Base-by-base conservation (phyloP, 1,284 basidiomycete species). In the Clitocybe nebularis region DNA sequence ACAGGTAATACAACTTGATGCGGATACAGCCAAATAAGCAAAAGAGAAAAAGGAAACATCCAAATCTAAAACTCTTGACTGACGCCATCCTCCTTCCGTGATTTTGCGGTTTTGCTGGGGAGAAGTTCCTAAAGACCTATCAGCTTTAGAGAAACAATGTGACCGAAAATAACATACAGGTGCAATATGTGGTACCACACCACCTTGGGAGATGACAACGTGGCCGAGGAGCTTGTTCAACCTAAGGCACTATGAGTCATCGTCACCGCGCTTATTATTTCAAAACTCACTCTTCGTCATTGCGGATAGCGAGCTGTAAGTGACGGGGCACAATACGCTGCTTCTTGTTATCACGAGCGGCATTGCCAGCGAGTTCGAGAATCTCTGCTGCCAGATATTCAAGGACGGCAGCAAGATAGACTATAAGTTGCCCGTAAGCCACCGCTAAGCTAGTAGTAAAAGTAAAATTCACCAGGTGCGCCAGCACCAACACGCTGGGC, bases 281-380 rank as follows among this genome's bases (percentile, higher is more conserved):
- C n/a, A 20, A 9, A 9, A 69, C 78, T 48, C 53, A 80, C 81
- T 91, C 88, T 58, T 91, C 87, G 51, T 90, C 89, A 65, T 90
- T 91, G 53, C 89, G 80, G 67, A 94, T 91, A 54, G 91, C 91
- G 51, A 94, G 84, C 66, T 93, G 89, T 39, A 93, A 65, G 67
- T 93, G 91, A 63, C 91, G 81, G 46, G 91, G 91, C 10, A 92
- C 87, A 63, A 93, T 93, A 83, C 91, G 89, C 61, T 89, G 86
- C 76, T 92, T 84, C 76, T 86, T 86, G 74, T 86, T 86, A 62
- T 84, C 81, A 51, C 81, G 74, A 30, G 78, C 81, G 47, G 85
- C 88, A 67, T 89, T 90, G 54, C 89, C 89, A 49, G 89, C 89
- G 34, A 91, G 74, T 67, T 91, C 88, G 53, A 91, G 83, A 60